These are phyloP conservation scores for Globisporangium splendens DNA, from an alignment of 352 stramenopile genomes.

Conservation along the genomic window DNA sequence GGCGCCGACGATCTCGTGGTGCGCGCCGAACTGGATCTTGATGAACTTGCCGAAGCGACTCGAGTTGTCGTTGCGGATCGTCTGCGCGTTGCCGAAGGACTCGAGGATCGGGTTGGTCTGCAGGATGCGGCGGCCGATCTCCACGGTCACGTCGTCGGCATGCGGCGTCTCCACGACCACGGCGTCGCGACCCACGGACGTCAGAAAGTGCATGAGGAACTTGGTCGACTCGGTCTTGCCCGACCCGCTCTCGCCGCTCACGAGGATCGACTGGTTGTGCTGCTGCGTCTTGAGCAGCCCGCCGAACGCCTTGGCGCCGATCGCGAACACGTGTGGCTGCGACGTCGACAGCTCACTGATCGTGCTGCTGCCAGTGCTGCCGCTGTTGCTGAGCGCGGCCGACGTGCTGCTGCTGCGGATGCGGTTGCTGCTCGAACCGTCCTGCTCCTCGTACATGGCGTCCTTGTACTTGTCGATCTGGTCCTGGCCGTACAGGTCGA, in stretches of 20 bases:
- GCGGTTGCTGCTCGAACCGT: background rate
- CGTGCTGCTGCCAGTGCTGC: slow-evolving; percentile 35
- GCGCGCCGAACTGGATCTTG: slow-evolving; percentile 61
- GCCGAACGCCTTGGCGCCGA: slow-evolving; percentile 68
- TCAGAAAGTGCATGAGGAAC: slow-evolving; percentile 89
- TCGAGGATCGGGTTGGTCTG: slow-evolving; percentile 90
- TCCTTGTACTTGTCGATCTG: slow-evolving; percentile 78
- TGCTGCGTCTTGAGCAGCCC: slow-evolving; percentile 68
- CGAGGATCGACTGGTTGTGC: slow-evolving; percentile 79
- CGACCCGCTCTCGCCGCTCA: slow-evolving; percentile 82
- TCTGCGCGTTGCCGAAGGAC: slow-evolving; percentile 87
- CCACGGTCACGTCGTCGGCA: background rate
- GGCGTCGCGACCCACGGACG: slow-evolving; percentile 46
- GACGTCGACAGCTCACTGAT: slow-evolving; percentile 23
- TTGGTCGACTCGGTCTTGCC: slow-evolving; percentile 90
- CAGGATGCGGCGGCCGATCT: slow-evolving; percentile 86
- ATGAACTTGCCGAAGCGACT: slow-evolving; percentile 92
- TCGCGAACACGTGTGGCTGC: slow-evolving; percentile 70
- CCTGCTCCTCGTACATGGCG: slow-evolving; percentile 23
- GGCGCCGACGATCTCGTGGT: slow-evolving; percentile 58
- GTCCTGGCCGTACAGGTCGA: slow-evolving; percentile 77
- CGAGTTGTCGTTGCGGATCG: slow-evolving; percentile 87
- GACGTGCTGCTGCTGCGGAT: slow-evolving; percentile 8
- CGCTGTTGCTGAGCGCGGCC: background rate
- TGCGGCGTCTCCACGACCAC: slow-evolving; percentile 8